These are phyloP conservation scores for Candida dendrica DNA, from an alignment of 805 yeast species.

Conservation along the genomic window DNA sequence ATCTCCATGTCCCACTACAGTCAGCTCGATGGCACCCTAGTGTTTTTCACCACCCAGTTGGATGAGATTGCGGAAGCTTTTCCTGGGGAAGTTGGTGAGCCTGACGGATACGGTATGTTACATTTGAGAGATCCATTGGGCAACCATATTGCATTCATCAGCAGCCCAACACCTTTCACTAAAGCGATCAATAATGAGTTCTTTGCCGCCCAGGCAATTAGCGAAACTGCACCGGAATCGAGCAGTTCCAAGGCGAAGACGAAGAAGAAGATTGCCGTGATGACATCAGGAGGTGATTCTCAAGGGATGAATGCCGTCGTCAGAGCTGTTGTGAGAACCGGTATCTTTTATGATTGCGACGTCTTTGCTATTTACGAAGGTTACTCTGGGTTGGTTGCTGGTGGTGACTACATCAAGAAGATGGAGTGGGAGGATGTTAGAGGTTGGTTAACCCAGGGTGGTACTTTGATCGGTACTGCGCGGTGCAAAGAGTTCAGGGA, in stretches of 20 bases:
- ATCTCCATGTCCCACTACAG: constrained; percentile 22
- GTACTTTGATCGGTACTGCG: constrained; percentile 95
- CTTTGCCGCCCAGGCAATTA: constrained; percentile 9
- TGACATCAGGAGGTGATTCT: constrained; percentile 98
- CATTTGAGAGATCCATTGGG: constrained; percentile 59
- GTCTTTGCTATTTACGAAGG: constrained; percentile 92
- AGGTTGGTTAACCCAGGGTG: constrained; percentile 89
- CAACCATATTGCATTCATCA: constrained; percentile 34
- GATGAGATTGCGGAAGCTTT: constrained; percentile 19
- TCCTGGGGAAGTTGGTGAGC: constrained; percentile 9
- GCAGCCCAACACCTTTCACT: constrained; percentile 16
- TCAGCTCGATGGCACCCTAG: constrained; percentile 28
- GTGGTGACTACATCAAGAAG: constrained; percentile 70
- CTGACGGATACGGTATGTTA: constrained; percentile 15
- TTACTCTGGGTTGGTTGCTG: constrained; percentile 84
- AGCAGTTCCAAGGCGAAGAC: constrained; percentile 1
- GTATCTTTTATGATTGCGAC: constrained; percentile 81
- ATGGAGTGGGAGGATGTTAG: constrained; percentile 94
- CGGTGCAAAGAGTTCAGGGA: constrained; percentile 82
- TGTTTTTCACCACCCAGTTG: constrained; percentile 35
- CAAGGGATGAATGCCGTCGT: constrained; percentile 98
- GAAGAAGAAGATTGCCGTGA: constrained; percentile 68
- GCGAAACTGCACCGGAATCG: neutral
- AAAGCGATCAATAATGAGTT: constrained; percentile 6
- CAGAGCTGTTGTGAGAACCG: constrained; percentile 90